Conservation (phyloP, 805 yeast species). For the Saturnispora sekii region DNA sequence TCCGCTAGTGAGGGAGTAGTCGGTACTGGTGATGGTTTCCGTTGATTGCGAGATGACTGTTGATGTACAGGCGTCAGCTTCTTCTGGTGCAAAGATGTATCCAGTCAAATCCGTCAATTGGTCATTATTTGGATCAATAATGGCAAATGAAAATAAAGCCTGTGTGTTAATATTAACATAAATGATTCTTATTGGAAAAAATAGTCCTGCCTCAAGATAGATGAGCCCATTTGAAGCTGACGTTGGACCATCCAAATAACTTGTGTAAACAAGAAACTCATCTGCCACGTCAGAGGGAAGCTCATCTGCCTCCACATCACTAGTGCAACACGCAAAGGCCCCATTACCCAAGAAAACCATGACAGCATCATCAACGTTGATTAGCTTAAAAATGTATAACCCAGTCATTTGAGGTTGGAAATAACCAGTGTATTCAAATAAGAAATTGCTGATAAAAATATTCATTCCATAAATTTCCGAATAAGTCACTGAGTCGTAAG, state of each 20-base stretch:
- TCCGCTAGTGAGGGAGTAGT: not conserved
- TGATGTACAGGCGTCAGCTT: too few species aligned
- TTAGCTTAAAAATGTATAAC: conserved; percentile 16
- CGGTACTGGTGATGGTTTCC: too few species aligned
- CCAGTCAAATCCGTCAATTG: not conserved
- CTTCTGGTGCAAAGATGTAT: not conserved
- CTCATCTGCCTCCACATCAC: not conserved
- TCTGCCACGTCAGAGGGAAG: not conserved
- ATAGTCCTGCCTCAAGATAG: conserved; percentile 5
- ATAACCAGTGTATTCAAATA: conserved; percentile 10
- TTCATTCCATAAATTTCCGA: too few species aligned
- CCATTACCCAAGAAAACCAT: conserved; percentile 24
- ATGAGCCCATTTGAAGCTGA: not conserved
- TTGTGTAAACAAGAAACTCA: not conserved
- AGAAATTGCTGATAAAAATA: too few species aligned
- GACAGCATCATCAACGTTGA: conserved; percentile 23
- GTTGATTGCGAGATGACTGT: not conserved
- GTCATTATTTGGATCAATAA: not conserved
- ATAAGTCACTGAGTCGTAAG: too few species aligned
- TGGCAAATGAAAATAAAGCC: not conserved
- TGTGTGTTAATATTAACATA: not conserved
- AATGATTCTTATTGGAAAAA: conserved; percentile 8
- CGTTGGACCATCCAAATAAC: not conserved
- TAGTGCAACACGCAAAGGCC: conserved; percentile 27
- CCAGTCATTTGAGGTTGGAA: conserved; percentile 22